Evolutionary conservation across 2,329 filamentous ascomycete genomes (phyloP).

Genomic region (Bisporella sp.): DNA sequence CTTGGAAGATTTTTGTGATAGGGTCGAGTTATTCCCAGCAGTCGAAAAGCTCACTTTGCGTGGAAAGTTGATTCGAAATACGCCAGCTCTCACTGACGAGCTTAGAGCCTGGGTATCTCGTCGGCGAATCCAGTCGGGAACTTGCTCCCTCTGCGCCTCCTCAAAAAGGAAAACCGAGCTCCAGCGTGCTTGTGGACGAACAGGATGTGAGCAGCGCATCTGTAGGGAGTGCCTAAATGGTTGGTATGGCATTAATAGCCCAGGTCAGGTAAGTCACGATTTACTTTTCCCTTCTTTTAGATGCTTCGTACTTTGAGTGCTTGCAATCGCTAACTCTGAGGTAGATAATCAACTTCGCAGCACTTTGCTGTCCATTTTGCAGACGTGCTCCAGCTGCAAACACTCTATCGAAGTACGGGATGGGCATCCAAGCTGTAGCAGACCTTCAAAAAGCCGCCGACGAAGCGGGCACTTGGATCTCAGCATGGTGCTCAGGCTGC

Average conservation of each 20-base stretch:
- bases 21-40: slow-evolving; percentile 9
- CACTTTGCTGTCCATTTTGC: slow-evolving; percentile 14
- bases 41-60: slow-evolving; percentile 4
- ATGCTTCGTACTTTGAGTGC: no score
- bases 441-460: slow-evolving; percentile 8
- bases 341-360: slow-evolving; percentile 11
- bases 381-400: slow-evolving; percentile 9
- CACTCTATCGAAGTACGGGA: slow-evolving; percentile 12
- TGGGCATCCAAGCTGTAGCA: slow-evolving; percentile 14
- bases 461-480: slow-evolving; percentile 11
- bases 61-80: slow-evolving; percentile 12
- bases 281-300: no score
- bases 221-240: slow-evolving; percentile 9
- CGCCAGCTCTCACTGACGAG: slow-evolving; percentile 1
- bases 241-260: slow-evolving; percentile 14
- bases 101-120: slow-evolving; percentile 12
- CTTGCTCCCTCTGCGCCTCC: slow-evolving; percentile 14
- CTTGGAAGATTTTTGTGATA: slow-evolving; percentile 2
- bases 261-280: not conserved
- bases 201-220: slow-evolving; percentile 7
- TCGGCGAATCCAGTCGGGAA: slow-evolving; percentile 6
- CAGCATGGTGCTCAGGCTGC: slow-evolving; percentile 11
- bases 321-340: not conserved
- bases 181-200: slow-evolving; percentile 8
- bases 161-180: slow-evolving; percentile 7